Percentiles rank a stretch among this genome's conserved stretches.
phyloP scores from a whole-genome alignment of 495 filamentous ascomycete species.

The Hyaloscypha variabilis region DNA sequence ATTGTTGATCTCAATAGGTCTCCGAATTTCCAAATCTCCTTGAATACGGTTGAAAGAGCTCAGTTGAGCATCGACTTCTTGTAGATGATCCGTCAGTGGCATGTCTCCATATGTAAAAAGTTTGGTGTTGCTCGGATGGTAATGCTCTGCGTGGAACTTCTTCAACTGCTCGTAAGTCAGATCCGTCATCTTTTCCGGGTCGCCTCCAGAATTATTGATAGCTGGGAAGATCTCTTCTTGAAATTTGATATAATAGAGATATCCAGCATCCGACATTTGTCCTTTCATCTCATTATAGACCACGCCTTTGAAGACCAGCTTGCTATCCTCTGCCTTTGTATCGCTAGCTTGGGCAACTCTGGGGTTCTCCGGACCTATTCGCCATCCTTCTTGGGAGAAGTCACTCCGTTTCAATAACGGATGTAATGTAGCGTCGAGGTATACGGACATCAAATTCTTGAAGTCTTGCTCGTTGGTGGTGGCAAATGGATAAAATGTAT shows the following conservation, averaged over 20 bases:
- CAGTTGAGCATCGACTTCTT: conserved; percentile 73
- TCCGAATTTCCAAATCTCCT: conserved; percentile 72
- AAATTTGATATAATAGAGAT: conserved; percentile 91
- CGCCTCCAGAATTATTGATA: conserved; percentile 94
- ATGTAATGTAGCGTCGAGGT: conserved; percentile 90
- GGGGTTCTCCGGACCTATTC: conserved; percentile 89
- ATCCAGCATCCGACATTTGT: conserved; percentile 95
- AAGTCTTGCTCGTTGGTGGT: conserved; percentile 97
- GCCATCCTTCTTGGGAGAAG: conserved; percentile 96
- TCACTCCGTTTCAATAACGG: conserved; percentile 88
- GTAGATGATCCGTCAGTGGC: conserved; percentile 77
- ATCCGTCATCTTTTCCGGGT: conserved; percentile 94
- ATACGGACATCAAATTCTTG: conserved; percentile 93
- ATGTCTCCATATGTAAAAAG: conserved; percentile 95
- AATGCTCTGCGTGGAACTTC: conserved; percentile 86
- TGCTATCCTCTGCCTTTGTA: conserved; percentile 42
- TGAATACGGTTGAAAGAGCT: conserved; percentile 67
- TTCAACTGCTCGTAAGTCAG: conserved; percentile 85
- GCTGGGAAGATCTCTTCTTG: conserved; percentile 92
- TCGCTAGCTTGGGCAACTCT: conserved; percentile 50
- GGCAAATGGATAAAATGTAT: conserved; percentile 97
- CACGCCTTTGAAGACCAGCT: conserved; percentile 94
- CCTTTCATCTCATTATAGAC: conserved; percentile 99
- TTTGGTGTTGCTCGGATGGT: conserved; percentile 96
- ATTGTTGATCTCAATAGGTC: conserved; percentile 68